Evolutionary conservation across 2,329 filamentous ascomycete genomes (phyloP), one percentile per base, ranked within the genome.

Genomic region (Fusarium sublunatum): DNA sequence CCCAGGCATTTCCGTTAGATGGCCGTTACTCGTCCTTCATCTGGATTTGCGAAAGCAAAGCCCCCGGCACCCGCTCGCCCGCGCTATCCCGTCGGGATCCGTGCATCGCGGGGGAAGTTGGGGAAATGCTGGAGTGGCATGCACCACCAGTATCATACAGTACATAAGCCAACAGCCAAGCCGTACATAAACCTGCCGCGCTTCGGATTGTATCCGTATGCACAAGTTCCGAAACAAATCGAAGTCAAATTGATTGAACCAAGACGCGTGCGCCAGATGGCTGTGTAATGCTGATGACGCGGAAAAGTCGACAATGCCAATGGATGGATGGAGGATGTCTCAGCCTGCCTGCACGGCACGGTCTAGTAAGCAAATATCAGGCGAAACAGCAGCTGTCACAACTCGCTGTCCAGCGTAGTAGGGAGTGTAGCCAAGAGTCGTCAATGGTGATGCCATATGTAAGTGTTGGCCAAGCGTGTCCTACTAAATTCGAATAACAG

Each of bases 61-160:
- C 48, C 47, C 58, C 63, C 56, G 50, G 58, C 68, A 68, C 64
- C 69, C 69, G 69, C 63, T 71, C 65, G 58, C 65, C 69, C 68
- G 68, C 68, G 51, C 58, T 66, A 31, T 71, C 53, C 67, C 65
- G 58, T 67, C 43, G 44, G 58, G 58, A 68, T 67, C 69, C 69
- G 67, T 71, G 69, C 53, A 56, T 67, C 67, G 68, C 59, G 68
- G 67, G 68, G 65, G 64, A 68, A 70, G 64, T 69, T 70, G 66
- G 68, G 66, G 66, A 68, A 71, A 67, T 58, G 56, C 49, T 66
- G 61, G 53, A 51, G 53, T 51, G 59, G 56, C 44, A 56, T 58
- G 58, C 31, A 58, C 52, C 49, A 60, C 49, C 58, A 66, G 46
- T 49, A 34, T 19, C 19, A 10, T 41, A 54, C 61, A 46, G 19